Evolutionary conservation across 139 green algal genomes (phyloP).

Genomic region (Chlorokybus atmophyticus): DNA sequence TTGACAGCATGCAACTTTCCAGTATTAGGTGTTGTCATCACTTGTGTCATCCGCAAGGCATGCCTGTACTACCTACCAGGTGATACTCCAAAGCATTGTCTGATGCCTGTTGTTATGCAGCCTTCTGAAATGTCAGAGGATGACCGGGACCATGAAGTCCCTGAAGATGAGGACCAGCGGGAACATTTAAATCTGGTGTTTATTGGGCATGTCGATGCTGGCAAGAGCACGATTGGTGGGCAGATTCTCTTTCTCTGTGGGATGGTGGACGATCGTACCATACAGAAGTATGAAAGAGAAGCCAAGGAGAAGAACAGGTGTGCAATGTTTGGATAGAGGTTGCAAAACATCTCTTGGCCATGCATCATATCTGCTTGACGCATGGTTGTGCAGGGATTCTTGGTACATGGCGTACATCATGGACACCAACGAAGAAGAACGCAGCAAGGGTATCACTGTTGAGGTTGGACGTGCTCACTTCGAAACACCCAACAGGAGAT

Average conservation of each 20-base stretch:
- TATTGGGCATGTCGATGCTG: conserved; percentile 98
- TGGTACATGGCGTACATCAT: conserved; percentile 99
- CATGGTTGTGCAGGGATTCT: background rate
- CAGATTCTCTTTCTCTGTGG: conserved; percentile 80
- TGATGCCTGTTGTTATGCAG: too few relatives aligned
- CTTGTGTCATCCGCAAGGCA: too few relatives aligned
- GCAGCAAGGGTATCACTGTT: conserved; percentile 96
- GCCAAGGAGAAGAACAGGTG: conserved; percentile 99
- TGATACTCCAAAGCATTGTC: too few relatives aligned
- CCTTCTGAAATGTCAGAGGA: too few relatives aligned
- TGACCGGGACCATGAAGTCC: too few relatives aligned
- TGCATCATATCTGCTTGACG: conserved; percentile 75
- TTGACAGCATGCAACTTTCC: too few relatives aligned
- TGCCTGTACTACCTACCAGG: too few relatives aligned
- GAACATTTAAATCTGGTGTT: conserved; percentile 98
- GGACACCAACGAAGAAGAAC: conserved; percentile 99
- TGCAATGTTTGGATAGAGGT: too few relatives aligned
- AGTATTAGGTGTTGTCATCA: too few relatives aligned
- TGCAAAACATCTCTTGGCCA: too few relatives aligned
- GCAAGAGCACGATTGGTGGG: conserved; percentile 92
- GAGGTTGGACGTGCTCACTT: conserved; percentile 53
- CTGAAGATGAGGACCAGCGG: conserved; percentile 24
- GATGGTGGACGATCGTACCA: conserved; percentile 91
- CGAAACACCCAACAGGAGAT: conserved; percentile 37
- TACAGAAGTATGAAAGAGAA: conserved; percentile 97